These are phyloP conservation scores for Phaffia tasmanica DNA, from an alignment of 768 basidiomycete genomes.

Conservation along the genomic window DNA sequence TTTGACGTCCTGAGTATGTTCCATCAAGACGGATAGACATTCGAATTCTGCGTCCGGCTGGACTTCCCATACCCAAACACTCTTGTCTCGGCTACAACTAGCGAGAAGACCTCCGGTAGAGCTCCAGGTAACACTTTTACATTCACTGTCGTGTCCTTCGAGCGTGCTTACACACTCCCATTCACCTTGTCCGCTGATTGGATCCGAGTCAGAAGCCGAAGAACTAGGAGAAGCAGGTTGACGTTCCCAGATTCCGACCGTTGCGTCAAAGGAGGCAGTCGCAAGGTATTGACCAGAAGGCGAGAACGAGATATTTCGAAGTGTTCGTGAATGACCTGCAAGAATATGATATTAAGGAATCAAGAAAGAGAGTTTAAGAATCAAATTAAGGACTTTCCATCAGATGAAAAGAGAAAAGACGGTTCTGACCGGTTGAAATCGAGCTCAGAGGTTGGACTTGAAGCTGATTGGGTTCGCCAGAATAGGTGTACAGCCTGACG, in stretches of 20 bases:
- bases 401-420: neutral
- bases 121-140: slow-evolving; percentile 81
- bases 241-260: slow-evolving; percentile 82
- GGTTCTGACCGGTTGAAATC: slow-evolving; percentile 22
- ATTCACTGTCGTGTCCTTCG: slow-evolving; percentile 92
- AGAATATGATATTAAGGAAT: neutral
- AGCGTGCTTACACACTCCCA: slow-evolving; percentile 82
- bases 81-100: slow-evolving; percentile 90
- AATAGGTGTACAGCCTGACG: slow-evolving; percentile 69
- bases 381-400: neutral
- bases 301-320: slow-evolving; percentile 75
- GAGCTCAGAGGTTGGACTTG: slow-evolving; percentile 4
- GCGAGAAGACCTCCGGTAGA: slow-evolving; percentile 69
- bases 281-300: slow-evolving; percentile 78
- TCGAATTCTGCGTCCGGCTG: slow-evolving; percentile 89
- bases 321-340: slow-evolving; percentile 72
- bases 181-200: slow-evolving; percentile 54
- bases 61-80: slow-evolving; percentile 98
- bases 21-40: slow-evolving; percentile 89
- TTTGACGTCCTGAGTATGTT: slow-evolving; percentile 94
- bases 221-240: slow-evolving; percentile 8
- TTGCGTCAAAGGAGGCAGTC: slow-evolving; percentile 86
- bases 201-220: slow-evolving; percentile 22
- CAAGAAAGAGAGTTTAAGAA: neutral
- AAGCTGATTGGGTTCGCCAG: neutral